Base-by-base conservation (phyloP, 352 stramenopile genomes). In the Pythium diclinum region DNA sequence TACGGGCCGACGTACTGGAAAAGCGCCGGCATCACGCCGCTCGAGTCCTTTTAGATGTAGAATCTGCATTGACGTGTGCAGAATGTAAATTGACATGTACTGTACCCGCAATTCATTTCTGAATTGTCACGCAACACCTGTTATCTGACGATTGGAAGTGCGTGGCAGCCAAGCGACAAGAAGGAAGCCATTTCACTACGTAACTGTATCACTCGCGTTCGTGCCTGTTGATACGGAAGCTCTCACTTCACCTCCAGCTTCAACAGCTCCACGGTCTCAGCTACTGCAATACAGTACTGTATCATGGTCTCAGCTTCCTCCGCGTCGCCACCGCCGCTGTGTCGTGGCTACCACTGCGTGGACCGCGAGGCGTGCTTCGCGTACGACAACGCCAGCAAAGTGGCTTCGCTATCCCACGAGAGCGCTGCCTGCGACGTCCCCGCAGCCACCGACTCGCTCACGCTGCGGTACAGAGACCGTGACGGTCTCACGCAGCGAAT, bases 1-100 rank as follows among this genome's bases (percentile, higher is more conserved):
- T 91, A 93, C 34, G 84, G 81, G 0, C 57, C 65, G 9, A 75
- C 77, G 14, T 93, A 91, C 63, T 93, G 84, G 81, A 85, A 85
- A 33, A 69, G 68, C 23, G 85, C 76, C 5, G 77, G 76, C n/a
- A 61, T 87, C 33, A 62, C 77, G 25, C 80, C 83, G 6, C 54
- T 91, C 25, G 64, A 56, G 13, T 58, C 34, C 17, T 54, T 56
- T 21, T 61, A 28, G 25, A 28, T 28, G 25, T 28, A 28, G 25
- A 28, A 28, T 28, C 25, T 28, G 25, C 25, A 28, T 3, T 28
- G 25, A 28, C 25, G 25, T 28, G 25, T 28, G 25, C 3, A 28
- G 25, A 28, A 28, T 8, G 61, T 67, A 23, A 60, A 56, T 46
- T 62, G 28, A 68, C 42, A 16, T 14, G 14, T 40, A 53, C 10